Base-by-base conservation (phyloP, 2,329 filamentous ascomycete genomes). In the Chalara sp. region DNA sequence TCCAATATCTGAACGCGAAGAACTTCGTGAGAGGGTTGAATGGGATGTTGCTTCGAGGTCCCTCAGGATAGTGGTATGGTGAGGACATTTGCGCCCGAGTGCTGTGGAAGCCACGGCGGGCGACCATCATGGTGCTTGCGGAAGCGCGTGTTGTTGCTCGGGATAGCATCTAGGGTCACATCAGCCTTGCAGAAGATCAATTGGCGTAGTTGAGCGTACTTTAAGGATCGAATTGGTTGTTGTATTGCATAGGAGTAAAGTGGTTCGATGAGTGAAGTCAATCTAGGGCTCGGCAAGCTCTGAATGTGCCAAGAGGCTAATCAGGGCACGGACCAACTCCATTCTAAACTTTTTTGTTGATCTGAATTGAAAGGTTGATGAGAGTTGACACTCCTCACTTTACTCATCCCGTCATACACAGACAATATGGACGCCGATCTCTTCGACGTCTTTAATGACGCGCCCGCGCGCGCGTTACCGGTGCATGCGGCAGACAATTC, bases 11-110 rank as follows among this genome's bases (percentile, higher is more conserved):
- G 63, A 89, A 56, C 60, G 76, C 81, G 71, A 99, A 99, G 75
- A 79, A 87, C 75, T 84, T 88, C 69, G 84, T 92, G 76, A 89
- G 79, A 61, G 93, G 87, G 80, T 99, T 95, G 84, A 99, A 99
- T 61, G 93, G 93, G 61, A 99, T 75, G 81, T 96, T 97, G 78
- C 80, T 85, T 74, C 89, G 87, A 67, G 92, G 88, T 60, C 92
- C 93, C 78, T 97, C 92, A 64, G 92, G 86, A 79, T 99, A 99
- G 80, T 99, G 93, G 85, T 95, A 96, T 58, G 91, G 91, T 70
- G 89, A 95, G 65, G 79, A 81, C 70, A 95, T 76, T 72, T 88
- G 89, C 69, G 86, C 74, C 67, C 89, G 88, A 70, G 92, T 95
- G 67, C 89, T 83, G 73, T 90, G 86, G 86, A 99, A 96, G 76